Conservation (phyloP, 371 early-diverging fungal species). For the Mucor plumbeus region DNA sequence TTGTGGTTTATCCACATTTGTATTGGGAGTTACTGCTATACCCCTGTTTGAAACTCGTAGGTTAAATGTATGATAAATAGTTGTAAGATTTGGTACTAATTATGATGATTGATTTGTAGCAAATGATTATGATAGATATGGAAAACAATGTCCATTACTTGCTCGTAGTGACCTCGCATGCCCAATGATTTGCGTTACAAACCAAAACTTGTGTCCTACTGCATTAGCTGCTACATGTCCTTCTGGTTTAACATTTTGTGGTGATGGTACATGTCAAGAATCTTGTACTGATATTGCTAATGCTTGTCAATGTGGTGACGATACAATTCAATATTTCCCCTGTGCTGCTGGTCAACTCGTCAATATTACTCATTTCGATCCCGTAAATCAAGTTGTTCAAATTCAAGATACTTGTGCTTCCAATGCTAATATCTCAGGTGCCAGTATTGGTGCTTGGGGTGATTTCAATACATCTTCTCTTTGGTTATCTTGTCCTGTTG, state of each 20-base stretch:
- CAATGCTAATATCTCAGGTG: constrained; percentile 22
- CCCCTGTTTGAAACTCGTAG: constrained; percentile 41
- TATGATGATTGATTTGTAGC: constrained; percentile 31
- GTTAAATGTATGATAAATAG: neutral
- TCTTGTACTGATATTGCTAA: constrained; percentile 51
- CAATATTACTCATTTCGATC: constrained; percentile 56
- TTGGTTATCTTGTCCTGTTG: constrained; percentile 61
- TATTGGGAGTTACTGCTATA: constrained; percentile 28
- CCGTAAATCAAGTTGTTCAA: constrained; percentile 51
- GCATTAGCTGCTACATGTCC: constrained; percentile 50
- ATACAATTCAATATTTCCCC: constrained; percentile 40
- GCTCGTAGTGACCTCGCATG: constrained; percentile 48
- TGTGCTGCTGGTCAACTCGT: constrained; percentile 52
- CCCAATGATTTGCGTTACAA: constrained; percentile 58
- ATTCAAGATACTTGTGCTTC: constrained; percentile 52
- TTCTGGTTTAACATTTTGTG: constrained; percentile 52
- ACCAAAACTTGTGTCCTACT: constrained; percentile 45
- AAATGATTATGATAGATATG: constrained; percentile 56
- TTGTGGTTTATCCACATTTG: constrained; percentile 26
- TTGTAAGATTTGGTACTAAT: neutral
- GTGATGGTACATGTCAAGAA: constrained; percentile 60
- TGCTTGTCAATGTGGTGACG: constrained; percentile 47
- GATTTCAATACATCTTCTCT: constrained; percentile 24
- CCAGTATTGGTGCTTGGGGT: constrained; percentile 45
- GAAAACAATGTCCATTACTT: constrained; percentile 54